Evolutionary conservation across 2,329 filamentous ascomycete genomes (phyloP).

Genomic region (Ceratocystis cubensis): DNA sequence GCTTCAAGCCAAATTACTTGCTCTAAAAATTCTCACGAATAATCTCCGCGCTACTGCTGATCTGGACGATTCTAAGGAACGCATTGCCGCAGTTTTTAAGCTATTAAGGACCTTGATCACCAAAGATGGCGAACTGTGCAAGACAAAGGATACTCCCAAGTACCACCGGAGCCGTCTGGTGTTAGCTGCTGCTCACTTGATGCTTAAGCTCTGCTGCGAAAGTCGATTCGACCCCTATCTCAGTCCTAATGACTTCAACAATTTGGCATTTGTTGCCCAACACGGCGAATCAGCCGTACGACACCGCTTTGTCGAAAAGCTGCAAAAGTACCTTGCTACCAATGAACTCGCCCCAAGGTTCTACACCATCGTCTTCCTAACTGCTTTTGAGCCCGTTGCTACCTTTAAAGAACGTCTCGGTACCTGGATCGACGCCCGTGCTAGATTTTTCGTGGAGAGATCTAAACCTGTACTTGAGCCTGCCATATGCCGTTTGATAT

Average conservation of each 20-base stretch:
- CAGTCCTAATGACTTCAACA: conserved; percentile 62
- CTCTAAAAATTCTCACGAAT: conserved; percentile 77
- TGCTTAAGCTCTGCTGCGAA: conserved; percentile 71
- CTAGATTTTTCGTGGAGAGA: conserved; percentile 49
- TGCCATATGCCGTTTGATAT: conserved; percentile 69
- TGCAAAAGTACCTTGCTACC: conserved; percentile 81
- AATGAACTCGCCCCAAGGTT: conserved; percentile 60
- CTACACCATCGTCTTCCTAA: conserved; percentile 79
- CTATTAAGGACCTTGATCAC: conserved; percentile 65
- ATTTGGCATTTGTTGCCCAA: conserved; percentile 67
- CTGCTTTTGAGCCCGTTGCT: conserved; percentile 75
- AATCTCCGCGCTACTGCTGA: conserved; percentile 53
- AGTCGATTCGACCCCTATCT: conserved; percentile 67
- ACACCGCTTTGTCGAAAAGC: conserved; percentile 63
- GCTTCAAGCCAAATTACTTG: conserved; percentile 68
- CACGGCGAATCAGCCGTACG: conserved; percentile 64
- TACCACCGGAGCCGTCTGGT: conserved; percentile 71
- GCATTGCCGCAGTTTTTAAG: conserved; percentile 59
- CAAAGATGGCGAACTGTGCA: conserved; percentile 67
- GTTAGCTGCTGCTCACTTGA: conserved; percentile 64
- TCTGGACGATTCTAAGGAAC: conserved; percentile 36
- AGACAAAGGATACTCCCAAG: conserved; percentile 59
- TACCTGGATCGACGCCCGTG: conserved; percentile 80
- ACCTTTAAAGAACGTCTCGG: conserved; percentile 61
- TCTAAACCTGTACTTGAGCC: conserved; percentile 62